Conservation (phyloP, 805 yeast genomes). For the Candida dendrica region DNA sequence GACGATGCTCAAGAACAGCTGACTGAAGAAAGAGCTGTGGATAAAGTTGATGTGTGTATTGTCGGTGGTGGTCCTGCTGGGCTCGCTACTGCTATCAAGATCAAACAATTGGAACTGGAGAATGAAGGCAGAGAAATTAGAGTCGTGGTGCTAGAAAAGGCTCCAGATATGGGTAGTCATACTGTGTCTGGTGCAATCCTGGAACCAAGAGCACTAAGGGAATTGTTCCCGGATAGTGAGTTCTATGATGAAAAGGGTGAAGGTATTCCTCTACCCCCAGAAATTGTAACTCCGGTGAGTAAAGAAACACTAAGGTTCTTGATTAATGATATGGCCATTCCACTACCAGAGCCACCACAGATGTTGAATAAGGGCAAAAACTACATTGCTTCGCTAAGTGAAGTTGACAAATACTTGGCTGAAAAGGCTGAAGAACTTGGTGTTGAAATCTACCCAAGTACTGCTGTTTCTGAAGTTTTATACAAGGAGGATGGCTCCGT, state of each 20-base stretch:
- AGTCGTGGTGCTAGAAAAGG: slow-evolving; percentile 87
- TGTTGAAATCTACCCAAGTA: slow-evolving; percentile 88
- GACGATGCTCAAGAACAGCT: slow-evolving; percentile 41
- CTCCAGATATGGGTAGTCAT: slow-evolving; percentile 89
- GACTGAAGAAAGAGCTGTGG: slow-evolving; percentile 67
- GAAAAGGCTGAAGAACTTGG: slow-evolving; percentile 91
- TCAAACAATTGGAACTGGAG: slow-evolving; percentile 77
- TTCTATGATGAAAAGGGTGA: slow-evolving; percentile 39
- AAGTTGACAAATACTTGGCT: slow-evolving; percentile 73
- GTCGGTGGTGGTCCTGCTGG: slow-evolving; percentile 99
- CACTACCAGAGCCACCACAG: slow-evolving; percentile 91
- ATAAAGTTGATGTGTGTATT: slow-evolving; percentile 87
- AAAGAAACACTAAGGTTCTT: slow-evolving; percentile 68
- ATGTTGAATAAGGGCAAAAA: slow-evolving; percentile 76
- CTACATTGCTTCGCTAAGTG: slow-evolving; percentile 77
- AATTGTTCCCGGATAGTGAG: slow-evolving; percentile 69
- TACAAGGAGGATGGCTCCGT: slow-evolving; percentile 57
- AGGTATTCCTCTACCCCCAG: slow-evolving; percentile 74
- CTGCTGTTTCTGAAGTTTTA: slow-evolving; percentile 74
- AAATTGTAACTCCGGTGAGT: slow-evolving; percentile 66
- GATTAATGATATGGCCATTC: slow-evolving; percentile 49
- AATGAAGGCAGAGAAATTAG: slow-evolving; percentile 60
- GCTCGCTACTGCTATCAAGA: slow-evolving; percentile 81
- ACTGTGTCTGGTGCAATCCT: slow-evolving; percentile 90
- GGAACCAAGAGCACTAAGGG: slow-evolving; percentile 84